Evolutionary conservation across 331 rosid genomes (phyloP), one percentile per base, ranked within the genome.

Genomic region (Erythrophleum ivorense): DNA sequence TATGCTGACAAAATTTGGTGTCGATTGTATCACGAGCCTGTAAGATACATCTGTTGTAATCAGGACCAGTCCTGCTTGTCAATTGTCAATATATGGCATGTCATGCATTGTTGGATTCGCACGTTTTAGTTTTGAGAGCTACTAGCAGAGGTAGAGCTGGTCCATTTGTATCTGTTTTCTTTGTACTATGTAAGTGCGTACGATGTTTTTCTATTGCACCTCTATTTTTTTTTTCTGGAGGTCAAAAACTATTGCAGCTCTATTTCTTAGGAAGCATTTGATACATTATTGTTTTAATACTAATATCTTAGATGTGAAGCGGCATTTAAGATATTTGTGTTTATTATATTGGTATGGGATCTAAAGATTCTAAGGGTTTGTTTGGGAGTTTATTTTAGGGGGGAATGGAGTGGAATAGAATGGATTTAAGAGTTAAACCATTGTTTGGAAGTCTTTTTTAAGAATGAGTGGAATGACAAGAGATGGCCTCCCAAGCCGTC

Each of bases 1-100:
- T 58, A 16, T 7, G 45, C 69, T 73, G 71, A 78, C 76, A 57
- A 36, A 78, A 74, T 80, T 52, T 67, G 65, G 60, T n/a, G 14
- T 68, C 13, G 36, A n/a, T 11, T 43, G 53, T 68, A 4, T 43
- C 36, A 68, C 11, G 57, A 69, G 40, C 40, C 11, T 21, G 2
- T 19, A 69, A 43, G 55, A 69, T 69, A 21, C 55, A 69, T 24
- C 40, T 69, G 24, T 45, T 46, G 71, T 65, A 68, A 45, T 43
- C 36, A 68, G 57, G 18, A 70, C 58, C 75, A 45, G 6, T 45
- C 19, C 55, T 19, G 36, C 38, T 45, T 69, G 55, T 21, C 74
- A 43, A 69, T 18, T 43, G 55, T 68, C 54, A 43, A 68, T 43
- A 45, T 69, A 69, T 69, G 74, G 18, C 38, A 3, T 69, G 55